Evolutionary conservation across 2,329 filamentous ascomycete species (phyloP).

Genomic region (Colletotrichum sp.): DNA sequence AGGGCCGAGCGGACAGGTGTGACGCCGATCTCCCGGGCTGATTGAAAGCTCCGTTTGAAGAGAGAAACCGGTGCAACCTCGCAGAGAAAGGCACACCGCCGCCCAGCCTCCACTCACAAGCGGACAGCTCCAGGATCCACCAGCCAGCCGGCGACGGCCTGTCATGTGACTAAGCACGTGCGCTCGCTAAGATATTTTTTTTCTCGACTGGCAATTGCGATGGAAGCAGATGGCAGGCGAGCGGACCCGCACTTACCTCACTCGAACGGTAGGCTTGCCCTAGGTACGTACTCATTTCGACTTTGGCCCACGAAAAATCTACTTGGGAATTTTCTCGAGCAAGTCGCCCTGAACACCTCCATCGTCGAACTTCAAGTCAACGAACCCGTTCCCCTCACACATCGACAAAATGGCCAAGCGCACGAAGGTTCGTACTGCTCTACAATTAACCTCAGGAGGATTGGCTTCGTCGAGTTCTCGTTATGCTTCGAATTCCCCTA

Average conservation of each 20-base stretch:
- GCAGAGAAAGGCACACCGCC: not conserved
- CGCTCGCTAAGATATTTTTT: not conserved
- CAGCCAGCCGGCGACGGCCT: not conserved
- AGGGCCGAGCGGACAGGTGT: constrained; percentile 16
- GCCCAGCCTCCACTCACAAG: not conserved
- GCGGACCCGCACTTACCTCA: not conserved
- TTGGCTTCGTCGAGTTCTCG: constrained; percentile 7
- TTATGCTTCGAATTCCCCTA: not conserved
- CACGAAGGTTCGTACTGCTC: constrained; percentile 59
- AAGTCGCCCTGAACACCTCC: constrained; percentile 28
- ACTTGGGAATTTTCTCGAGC: constrained; percentile 1
- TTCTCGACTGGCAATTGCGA: not conserved
- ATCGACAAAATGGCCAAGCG: constrained; percentile 87
- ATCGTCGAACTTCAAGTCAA: constrained; percentile 23
- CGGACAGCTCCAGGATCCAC: not conserved
- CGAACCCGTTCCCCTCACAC: constrained; percentile 28
- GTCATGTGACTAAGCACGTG: not conserved
- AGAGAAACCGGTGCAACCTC: not conserved
- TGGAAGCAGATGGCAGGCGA: not conserved
- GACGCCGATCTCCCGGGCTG: constrained; percentile 17
- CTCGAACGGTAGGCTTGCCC: constrained; percentile 23
- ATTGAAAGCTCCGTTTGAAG: constrained; percentile 7
- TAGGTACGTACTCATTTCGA: constrained; percentile 33
- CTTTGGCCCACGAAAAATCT: not conserved
- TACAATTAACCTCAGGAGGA: not conserved